Base-by-base conservation (phyloP, 176 grass and related monocot species). In the Eremochloa ophiuroides region DNA sequence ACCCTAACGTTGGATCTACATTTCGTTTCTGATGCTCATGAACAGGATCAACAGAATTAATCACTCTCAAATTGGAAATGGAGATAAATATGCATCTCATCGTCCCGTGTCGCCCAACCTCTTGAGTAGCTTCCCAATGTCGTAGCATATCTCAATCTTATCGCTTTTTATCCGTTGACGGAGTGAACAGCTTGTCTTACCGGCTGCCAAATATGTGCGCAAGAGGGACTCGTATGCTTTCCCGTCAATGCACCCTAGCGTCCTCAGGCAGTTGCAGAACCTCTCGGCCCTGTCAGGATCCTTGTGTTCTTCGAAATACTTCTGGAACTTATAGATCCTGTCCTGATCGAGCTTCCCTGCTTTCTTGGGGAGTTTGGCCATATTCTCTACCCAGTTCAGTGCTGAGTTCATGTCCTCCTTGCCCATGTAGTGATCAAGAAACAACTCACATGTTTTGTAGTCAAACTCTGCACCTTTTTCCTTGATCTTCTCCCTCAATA, bases 291-390 rank as follows among this genome's bases (percentile, higher is more conserved):
- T 62, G 2, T 87, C 62, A 6, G 80, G 84, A 62, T 94, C 89
- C 60, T 87, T 90, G 47, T 86, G 75, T 74, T 94, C 94, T 78
- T 97, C 86, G 0, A 97, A 91, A 73, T 63, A 83, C 74, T 87
- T 82, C 26, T 85, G 83, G 76, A 91, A 89, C 40, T 38, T 75
- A 39, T 80, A 44, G 23, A 89, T 70, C 73, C 69, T 93, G 39
- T 91, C 87, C 80, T 87, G 74, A 67, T 82, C 72, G 22, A 91
- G 79, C 47, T 84, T 94, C 78, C 60, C 74, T 51, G 51, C 44
- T 78, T 91, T 84, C 80, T 80, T 89, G 62, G 83, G 41, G 47
- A 89, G 87, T 73, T 85, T 56, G 41, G 38, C 51, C 42, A 78
- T 83, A 48, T 68, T 91, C 65, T 93, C 86, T 0, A 91, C 83